Evolutionary conservation across 345 rosid genomes (phyloP), one percentile per base, ranked within the genome.

Genomic region (Citrus reticulata): DNA sequence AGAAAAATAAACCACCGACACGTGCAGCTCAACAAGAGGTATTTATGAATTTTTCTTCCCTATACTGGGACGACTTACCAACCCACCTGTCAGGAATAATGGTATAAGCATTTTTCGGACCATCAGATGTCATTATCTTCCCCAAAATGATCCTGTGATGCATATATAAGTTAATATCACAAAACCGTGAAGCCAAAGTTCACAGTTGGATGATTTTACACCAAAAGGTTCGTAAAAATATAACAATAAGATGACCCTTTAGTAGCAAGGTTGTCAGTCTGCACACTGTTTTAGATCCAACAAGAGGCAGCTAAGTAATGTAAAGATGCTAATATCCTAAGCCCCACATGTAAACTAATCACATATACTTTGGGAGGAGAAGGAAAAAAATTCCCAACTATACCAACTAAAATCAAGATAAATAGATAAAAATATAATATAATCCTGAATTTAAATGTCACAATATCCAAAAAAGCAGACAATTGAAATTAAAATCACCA

Each of bases 111-210:
- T 90, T 91, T 87, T 88, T 94, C 80, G 84, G 91, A 89, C 98
- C 97, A 86, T 86, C 95, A 86, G 94, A 89, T 79, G 97, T 94
- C 73, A 83, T 86, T 84, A 95, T 90, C 95, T 89, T 91, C 91
- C 97, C 99, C 98, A 95, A 89, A 77, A 86, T 84, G 91, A 95
- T 82, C 97, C 99, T 93, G 97, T 89, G 95, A 91, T 88, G 84
- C 84, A 88, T 86, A 84, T 82, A 81, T 76, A 87, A 83, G 83
- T 75, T 83, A 84, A 84, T 64, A 83, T 35, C 75, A 78, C 34
- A 54, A 70, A 82, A 88, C 87, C 81, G 66, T 1, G 79, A 78
- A 83, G 71, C 72, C 78, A 81, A 73, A 79, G 81, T 66, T 82
- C 85, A 42, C 66, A 72, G 81, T 72, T 42, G 77, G 80, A 83